A percentile compares a stretch with the other conserved stretches of the same genome.
phyloP scores from a whole-genome alignment of 495 filamentous ascomycete species.

The Symbiotaphrina buchneri region DNA sequence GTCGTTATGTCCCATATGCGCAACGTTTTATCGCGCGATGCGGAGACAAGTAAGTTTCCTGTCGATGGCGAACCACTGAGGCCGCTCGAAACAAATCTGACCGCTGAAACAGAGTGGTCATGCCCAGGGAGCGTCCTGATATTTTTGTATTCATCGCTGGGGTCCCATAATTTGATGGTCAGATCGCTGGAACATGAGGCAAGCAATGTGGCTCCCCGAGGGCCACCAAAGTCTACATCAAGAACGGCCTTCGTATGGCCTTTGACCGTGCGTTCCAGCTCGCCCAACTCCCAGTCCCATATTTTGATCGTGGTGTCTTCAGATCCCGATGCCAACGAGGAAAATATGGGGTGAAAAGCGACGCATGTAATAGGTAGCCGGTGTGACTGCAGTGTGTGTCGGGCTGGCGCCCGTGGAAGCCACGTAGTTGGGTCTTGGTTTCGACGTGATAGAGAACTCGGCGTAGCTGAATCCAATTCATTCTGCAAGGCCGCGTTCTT shows the following conservation, averaged over 20 bases:
- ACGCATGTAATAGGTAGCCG: constrained; percentile 63
- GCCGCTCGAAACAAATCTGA: constrained; percentile 75
- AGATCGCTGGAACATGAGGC: constrained; percentile 81
- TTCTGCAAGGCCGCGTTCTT: constrained; percentile 45
- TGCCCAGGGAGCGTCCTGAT: constrained; percentile 83
- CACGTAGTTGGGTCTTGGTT: constrained; percentile 74
- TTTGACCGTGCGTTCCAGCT: constrained; percentile 78
- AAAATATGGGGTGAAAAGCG: constrained; percentile 88
- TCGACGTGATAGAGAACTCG: constrained; percentile 49
- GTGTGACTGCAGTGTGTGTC: constrained; percentile 72
- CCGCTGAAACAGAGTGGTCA: constrained; percentile 73
- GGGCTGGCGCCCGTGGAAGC: constrained; percentile 62
- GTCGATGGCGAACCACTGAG: constrained; percentile 35
- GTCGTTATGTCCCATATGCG: constrained; percentile 86
- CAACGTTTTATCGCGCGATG: constrained; percentile 62
- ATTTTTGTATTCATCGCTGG: constrained; percentile 84
- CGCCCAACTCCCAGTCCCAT: constrained; percentile 95
- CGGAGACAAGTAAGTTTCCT: constrained; percentile 62
- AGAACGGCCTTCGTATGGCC: constrained; percentile 81
- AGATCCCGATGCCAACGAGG: constrained; percentile 75
- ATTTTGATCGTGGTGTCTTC: constrained; percentile 82
- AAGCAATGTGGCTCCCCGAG: constrained; percentile 61
- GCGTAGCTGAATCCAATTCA: constrained; percentile 71
- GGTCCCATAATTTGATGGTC: constrained; percentile 94
- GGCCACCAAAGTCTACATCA: constrained; percentile 83